phyloP scores from a whole-genome alignment of 2,329 filamentous ascomycete species.

The Microsporum ferrugineum region DNA sequence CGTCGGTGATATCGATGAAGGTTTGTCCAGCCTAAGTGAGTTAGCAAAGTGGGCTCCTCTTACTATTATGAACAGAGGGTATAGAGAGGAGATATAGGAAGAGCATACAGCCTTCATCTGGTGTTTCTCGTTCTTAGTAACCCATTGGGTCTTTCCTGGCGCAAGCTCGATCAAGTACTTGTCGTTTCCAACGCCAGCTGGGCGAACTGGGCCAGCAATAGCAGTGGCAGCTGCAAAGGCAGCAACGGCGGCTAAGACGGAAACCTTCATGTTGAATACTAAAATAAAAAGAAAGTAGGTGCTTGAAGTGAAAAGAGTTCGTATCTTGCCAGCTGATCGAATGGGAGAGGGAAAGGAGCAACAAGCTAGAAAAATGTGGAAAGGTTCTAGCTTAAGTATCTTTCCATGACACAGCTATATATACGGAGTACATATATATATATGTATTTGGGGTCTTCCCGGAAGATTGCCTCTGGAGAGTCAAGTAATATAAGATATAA shows the following conservation, averaged over 20 bases:
- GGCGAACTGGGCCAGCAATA: background rate
- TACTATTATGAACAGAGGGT: background rate
- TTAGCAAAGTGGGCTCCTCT: background rate
- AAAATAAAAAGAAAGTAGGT: background rate
- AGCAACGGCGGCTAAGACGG: background rate
- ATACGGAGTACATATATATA: background rate
- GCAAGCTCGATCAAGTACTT: constrained; percentile 69
- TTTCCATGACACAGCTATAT: background rate
- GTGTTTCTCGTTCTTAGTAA: constrained; percentile 95
- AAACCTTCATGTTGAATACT: background rate
- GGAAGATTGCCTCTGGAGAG: background rate
- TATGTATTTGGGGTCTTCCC: background rate
- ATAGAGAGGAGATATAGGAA: background rate
- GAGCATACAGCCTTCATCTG: constrained; percentile 46
- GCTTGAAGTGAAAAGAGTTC: background rate
- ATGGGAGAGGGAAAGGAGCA: background rate
- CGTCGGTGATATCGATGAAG: constrained; percentile 89
- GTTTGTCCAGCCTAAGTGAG: constrained; percentile 29
- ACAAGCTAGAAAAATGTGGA: background rate
- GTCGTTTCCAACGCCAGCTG: background rate
- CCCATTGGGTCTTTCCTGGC: constrained; percentile 70
- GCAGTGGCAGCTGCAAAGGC: background rate
- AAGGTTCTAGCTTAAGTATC: background rate
- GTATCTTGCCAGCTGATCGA: background rate
- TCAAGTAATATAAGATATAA: background rate